Base-by-base conservation (phyloP, 2,329 filamentous ascomycete genomes). In the Ampelomyces quisqualis region DNA sequence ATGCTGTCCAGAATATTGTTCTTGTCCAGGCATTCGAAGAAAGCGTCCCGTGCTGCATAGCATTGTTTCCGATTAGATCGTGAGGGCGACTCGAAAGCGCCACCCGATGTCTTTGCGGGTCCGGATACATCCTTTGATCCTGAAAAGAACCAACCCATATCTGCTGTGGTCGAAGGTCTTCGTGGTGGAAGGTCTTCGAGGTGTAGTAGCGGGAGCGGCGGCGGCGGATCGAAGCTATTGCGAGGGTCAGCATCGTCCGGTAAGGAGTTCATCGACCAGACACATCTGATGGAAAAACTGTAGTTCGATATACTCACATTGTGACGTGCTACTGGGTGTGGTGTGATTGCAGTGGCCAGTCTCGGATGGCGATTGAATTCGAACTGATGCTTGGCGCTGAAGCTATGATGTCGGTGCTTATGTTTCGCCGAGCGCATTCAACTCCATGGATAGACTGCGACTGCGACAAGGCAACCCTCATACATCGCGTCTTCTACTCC, bases 1-100 rank as follows among this genome's bases (percentile, higher is more conserved):
- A 88, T 75, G 36, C 80, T 79, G 70, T 98, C 90, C 51, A 95
- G 68, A 55, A 98, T 91, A 62, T 78, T 73, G 74, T 90, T 78
- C 53, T 79, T 78, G 71, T 97, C 90, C 31, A 98, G 79, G 64
- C 93, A 98, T 53, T 76, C 73, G 70, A 95, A 97, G 77, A 93
- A 97, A 49, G 73, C 72, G 72, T 98, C 93, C 55, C 93, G 83
- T 32, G 86, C 84, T 60, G 89, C 86, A 86, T 91, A 98, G 80
- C 93, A 98, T 62, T 80, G 77, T 58, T 82, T 77, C 62, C 93
- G 85, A 68, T 90, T 87, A 50, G 78, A 81, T 51, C 91, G 85
- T 64, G 88, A 87, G n/a, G 93, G 93, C 4, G 90, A 89, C 59
- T 90, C 80, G 57, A 77, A 82, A 49, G 81, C 67, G 29, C 67